These are phyloP conservation scores for Pichia sp. DNA, from an alignment of 1,139 yeast genomes.

Conservation along the genomic window DNA sequence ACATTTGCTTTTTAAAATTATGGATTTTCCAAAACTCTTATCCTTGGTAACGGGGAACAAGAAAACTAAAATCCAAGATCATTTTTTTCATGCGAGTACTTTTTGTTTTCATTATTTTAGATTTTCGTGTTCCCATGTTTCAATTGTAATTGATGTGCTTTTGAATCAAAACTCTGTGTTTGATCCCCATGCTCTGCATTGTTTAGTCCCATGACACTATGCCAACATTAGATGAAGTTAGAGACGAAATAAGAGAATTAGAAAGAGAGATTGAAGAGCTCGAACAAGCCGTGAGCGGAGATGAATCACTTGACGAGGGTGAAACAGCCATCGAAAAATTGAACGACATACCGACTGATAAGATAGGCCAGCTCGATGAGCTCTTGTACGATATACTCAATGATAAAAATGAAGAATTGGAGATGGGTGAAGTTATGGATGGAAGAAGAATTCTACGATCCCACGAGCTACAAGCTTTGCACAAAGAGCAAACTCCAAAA, in stretches of 20 bases:
- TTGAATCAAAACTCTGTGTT: too few relatives aligned
- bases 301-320: constrained; percentile 1
- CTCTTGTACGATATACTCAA: constrained; percentile 10
- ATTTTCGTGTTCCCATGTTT: background rate
- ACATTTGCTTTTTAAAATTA: too few relatives aligned
- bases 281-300: background rate
- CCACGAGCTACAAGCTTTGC: constrained; percentile 3
- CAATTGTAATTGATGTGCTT: too few relatives aligned
- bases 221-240: constrained; percentile 4
- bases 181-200: too few relatives aligned
- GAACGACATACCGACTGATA: background rate
- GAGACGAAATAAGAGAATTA: constrained; percentile 20
- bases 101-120: background rate
- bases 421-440: background rate
- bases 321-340: background rate
- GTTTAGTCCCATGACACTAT: too few relatives aligned
- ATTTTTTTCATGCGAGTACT: background rate
- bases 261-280: constrained; percentile 15
- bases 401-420: constrained; percentile 7
- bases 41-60: too few relatives aligned
- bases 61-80: background rate
- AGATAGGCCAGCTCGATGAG: constrained; percentile 9
- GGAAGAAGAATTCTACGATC: background rate
- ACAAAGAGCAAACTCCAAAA: constrained; percentile 12
- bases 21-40: too few relatives aligned